Percentiles rank a stretch among this genome's conserved stretches.
phyloP scores from a whole-genome alignment of 345 rosid species.

The Lepidium sativum region DNA sequence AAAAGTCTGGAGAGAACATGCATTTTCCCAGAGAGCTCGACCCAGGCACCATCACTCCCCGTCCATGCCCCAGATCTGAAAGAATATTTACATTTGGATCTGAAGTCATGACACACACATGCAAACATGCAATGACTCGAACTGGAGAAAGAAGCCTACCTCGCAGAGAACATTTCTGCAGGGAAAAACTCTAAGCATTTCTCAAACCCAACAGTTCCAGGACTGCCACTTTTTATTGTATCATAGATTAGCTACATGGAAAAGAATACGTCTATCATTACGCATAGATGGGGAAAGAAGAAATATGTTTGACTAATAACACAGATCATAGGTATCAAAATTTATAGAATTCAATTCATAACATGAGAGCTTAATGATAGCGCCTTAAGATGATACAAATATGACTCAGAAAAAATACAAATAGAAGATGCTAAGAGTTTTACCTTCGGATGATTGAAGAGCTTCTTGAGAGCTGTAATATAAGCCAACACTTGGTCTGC shows the following conservation, averaged over 20 bases:
- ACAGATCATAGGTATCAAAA: background rate
- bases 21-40: slow-evolving; percentile 98
- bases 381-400: slow-evolving; percentile 10
- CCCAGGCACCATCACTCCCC: slow-evolving; percentile 96
- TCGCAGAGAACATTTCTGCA: slow-evolving; percentile 89
- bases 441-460: slow-evolving; percentile 99
- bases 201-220: slow-evolving; percentile 86
- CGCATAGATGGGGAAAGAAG: background rate
- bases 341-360: background rate
- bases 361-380: background rate
- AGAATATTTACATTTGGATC: slow-evolving; percentile 10
- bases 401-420: background rate
- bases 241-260: slow-evolving; percentile 83
- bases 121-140: background rate
- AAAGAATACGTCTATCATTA: background rate
- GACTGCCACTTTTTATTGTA: slow-evolving; percentile 62
- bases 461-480: slow-evolving; percentile 98
- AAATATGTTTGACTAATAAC: background rate
- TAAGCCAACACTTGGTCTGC: slow-evolving; percentile 89
- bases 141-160: slow-evolving; percentile 35
- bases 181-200: slow-evolving; percentile 81
- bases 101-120: background rate
- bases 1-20: slow-evolving; percentile 86
- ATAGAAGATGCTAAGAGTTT: background rate
- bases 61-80: slow-evolving; percentile 90